Conservation (phyloP, 352 stramenopile genomes). For the Pilasporangium apinafurcum region DNA sequence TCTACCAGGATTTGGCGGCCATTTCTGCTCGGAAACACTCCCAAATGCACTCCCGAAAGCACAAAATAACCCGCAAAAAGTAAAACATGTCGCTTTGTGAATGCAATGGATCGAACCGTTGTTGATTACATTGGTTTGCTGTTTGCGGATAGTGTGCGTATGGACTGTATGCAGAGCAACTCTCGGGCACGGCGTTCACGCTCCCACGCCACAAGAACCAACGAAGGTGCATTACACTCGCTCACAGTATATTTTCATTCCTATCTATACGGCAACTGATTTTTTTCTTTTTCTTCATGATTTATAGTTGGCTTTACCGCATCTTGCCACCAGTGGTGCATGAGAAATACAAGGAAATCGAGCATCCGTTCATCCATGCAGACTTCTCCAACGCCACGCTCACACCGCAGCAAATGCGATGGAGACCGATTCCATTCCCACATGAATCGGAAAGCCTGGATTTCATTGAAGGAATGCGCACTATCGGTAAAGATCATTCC, state of each 20-base stretch:
- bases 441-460: slow-evolving; percentile 42
- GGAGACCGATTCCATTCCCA: slow-evolving; percentile 82
- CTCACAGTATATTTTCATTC: slow-evolving; percentile 59
- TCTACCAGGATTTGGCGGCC: slow-evolving; percentile 88
- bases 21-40: slow-evolving; percentile 92
- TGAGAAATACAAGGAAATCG: slow-evolving; percentile 49
- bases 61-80: slow-evolving; percentile 93
- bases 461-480: slow-evolving; percentile 88
- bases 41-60: slow-evolving; percentile 84
- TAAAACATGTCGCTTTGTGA: no score
- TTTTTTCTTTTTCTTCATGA: not conserved
- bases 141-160: slow-evolving; percentile 66
- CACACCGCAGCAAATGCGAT: slow-evolving; percentile 91
- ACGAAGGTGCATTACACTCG: slow-evolving; percentile 33
- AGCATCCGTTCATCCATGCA: slow-evolving; percentile 45
- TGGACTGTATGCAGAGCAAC: slow-evolving; percentile 91
- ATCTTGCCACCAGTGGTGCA: slow-evolving; percentile 86
- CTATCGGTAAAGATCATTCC: slow-evolving; percentile 67
- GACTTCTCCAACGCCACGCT: slow-evolving; percentile 67
- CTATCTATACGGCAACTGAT: slow-evolving; percentile 6
- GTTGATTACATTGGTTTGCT: not conserved
- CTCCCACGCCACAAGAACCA: slow-evolving; percentile 85
- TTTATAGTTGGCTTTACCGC: slow-evolving; percentile 91
- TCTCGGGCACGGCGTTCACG: slow-evolving; percentile 96
- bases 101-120: not conserved